Evolutionary conservation across 768 basidiomycete species (phyloP).

Genomic region (Cyclocybe aegerita): DNA sequence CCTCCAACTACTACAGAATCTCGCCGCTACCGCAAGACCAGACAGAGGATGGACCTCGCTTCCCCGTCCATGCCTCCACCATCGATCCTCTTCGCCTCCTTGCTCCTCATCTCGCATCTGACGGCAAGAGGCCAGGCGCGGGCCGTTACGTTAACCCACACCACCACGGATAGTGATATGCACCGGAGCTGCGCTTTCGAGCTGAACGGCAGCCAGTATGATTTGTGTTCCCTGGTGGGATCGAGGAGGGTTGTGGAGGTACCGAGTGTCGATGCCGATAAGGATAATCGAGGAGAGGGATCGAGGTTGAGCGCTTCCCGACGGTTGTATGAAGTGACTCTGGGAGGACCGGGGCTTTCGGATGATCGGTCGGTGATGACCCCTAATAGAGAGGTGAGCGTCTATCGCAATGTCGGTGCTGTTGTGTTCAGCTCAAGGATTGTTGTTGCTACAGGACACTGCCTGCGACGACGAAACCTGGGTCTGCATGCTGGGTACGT

Average conservation of each 20-base stretch:
- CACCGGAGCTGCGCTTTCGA: slow-evolving; percentile 17
- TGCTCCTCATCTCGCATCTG: slow-evolving; percentile 14
- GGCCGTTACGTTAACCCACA: slow-evolving; percentile 1
- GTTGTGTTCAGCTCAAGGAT: neutral
- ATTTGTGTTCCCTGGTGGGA: slow-evolving; percentile 21
- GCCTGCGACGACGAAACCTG: slow-evolving; percentile 25
- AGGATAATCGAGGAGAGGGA: slow-evolving; percentile 9
- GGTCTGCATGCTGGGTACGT: slow-evolving; percentile 30
- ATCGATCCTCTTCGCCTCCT: slow-evolving; percentile 8
- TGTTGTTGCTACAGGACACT: slow-evolving; percentile 1
- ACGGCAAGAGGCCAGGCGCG: slow-evolving; percentile 7
- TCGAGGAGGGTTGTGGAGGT: slow-evolving; percentile 8
- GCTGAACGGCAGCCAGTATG: slow-evolving; percentile 17
- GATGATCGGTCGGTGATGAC: slow-evolving; percentile 1
- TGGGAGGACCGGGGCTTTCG: slow-evolving; percentile 3
- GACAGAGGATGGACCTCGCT: slow-evolving; percentile 6
- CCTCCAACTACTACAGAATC: neutral
- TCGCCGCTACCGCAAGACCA: neutral
- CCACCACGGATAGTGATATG: slow-evolving; percentile 13
- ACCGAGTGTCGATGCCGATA: neutral
- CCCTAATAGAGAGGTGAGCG: neutral
- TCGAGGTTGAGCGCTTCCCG: slow-evolving; percentile 2
- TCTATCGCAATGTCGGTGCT: too few species aligned
- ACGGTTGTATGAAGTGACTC: slow-evolving; percentile 11
- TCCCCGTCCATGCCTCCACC: slow-evolving; percentile 5